Conservation (phyloP, 768 basidiomycete species). For the Leccinellum luteum region DNA sequence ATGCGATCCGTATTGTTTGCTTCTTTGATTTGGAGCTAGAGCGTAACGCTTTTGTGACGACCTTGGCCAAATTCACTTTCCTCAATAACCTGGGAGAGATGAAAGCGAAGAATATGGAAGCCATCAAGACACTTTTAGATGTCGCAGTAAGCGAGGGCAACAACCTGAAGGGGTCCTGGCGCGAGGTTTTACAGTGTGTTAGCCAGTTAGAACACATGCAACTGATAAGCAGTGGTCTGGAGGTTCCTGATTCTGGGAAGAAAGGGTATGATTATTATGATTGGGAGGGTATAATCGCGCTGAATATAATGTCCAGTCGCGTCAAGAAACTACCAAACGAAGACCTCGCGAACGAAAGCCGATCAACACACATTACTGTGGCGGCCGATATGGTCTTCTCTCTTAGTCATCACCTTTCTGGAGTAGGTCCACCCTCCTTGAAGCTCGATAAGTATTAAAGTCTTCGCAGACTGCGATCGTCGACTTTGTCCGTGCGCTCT, state of each 20-base stretch:
- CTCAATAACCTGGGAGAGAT: constrained; percentile 97
- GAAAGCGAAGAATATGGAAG: constrained; percentile 99
- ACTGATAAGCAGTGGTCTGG: constrained; percentile 87
- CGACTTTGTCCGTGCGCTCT: constrained; percentile 93
- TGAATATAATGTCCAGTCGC: constrained; percentile 29
- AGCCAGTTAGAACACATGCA: constrained; percentile 99
- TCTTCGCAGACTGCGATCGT: constrained; percentile 83
- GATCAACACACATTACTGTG: constrained; percentile 97
- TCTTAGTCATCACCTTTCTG: constrained; percentile 88
- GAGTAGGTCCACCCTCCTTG: constrained; percentile 54
- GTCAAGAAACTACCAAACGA: constrained; percentile 74
- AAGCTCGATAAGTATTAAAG: constrained; percentile 7
- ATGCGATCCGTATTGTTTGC: constrained; percentile 94
- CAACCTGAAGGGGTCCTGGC: constrained; percentile 93
- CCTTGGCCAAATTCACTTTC: constrained; percentile 95
- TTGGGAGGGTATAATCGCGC: not conserved
- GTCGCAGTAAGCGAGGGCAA: constrained; percentile 97
- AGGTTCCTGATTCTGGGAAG: constrained; percentile 72
- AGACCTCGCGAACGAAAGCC: constrained; percentile 93
- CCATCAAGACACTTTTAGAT: constrained; percentile 92
- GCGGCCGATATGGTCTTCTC: constrained; percentile 99
- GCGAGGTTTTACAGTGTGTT: constrained; percentile 93
- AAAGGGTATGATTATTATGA: constrained; percentile 61
- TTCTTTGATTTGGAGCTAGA: constrained; percentile 97
- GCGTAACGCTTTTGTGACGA: constrained; percentile 98